A percentile compares a stretch with the other conserved stretches of the same genome.
phyloP scores from a whole-genome alignment of 371 early-diverging fungal species.

The Apophysomyces sp. region DNA sequence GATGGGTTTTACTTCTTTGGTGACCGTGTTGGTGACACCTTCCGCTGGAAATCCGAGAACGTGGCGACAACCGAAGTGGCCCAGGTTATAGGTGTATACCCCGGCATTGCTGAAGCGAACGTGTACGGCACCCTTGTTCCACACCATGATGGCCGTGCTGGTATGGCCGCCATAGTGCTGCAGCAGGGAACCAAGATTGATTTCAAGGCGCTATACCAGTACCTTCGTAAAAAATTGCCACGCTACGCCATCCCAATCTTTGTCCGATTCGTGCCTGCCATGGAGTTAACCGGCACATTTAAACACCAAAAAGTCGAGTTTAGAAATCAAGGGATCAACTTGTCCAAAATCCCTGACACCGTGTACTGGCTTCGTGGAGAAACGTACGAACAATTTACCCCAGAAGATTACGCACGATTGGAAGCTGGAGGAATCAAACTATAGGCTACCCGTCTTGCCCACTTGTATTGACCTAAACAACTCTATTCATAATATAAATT shows the following conservation, averaged over 20 bases:
- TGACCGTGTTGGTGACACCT: constrained; percentile 76
- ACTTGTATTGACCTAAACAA: too few relatives aligned
- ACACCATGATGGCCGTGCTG: constrained; percentile 67
- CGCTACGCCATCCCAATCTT: constrained; percentile 64
- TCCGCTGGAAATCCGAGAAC: constrained; percentile 68
- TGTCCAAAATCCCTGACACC: constrained; percentile 15
- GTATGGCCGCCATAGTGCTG: constrained; percentile 59
- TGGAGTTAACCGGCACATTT: constrained; percentile 58
- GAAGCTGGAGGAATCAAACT: neutral
- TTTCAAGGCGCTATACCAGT: constrained; percentile 28
- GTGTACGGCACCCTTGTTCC: constrained; percentile 54
- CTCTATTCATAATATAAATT: too few relatives aligned
- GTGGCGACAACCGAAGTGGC: constrained; percentile 58
- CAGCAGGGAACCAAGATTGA: constrained; percentile 22
- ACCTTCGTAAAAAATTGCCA: constrained; percentile 46
- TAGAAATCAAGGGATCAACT: constrained; percentile 48
- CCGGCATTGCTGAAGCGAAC: constrained; percentile 51
- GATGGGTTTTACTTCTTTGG: constrained; percentile 68
- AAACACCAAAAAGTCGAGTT: constrained; percentile 56
- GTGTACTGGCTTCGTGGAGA: neutral
- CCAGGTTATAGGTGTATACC: constrained; percentile 41
- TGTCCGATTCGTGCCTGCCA: constrained; percentile 44
- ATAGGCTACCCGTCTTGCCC: too few relatives aligned
- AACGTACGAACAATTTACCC: neutral
- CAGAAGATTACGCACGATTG: neutral